Conservation (phyloP, 2,329 filamentous ascomycete species). For the Gaeumannomyces sp. region DNA sequence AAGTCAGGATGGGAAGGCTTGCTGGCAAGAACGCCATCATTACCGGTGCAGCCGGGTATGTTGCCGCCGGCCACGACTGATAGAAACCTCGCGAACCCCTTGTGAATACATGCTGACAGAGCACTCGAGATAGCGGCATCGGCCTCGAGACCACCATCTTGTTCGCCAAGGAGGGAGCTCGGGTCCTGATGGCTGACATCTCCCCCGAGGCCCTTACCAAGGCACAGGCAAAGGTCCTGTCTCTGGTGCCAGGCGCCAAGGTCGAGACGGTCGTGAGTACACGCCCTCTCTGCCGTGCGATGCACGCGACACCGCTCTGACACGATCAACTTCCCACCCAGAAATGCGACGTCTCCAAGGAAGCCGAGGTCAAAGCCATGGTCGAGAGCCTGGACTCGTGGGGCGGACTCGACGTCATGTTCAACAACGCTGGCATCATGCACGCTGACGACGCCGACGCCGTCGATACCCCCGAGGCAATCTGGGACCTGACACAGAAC, state of each 20-base stretch:
- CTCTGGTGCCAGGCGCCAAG: constrained; percentile 59
- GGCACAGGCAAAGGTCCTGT: constrained; percentile 67
- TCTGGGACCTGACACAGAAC: constrained; percentile 89
- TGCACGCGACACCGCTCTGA: constrained; percentile 3
- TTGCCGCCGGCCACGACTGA: constrained; percentile 13
- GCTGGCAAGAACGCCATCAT: constrained; percentile 62
- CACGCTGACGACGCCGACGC: constrained; percentile 76
- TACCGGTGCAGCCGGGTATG: constrained; percentile 81
- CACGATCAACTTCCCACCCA: constrained; percentile 13
- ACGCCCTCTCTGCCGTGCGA: background rate
- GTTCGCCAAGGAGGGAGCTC: constrained; percentile 82
- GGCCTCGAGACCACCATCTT: constrained; percentile 88
- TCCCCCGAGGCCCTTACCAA: constrained; percentile 71
- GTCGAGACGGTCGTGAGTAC: constrained; percentile 51
- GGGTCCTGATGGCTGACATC: constrained; percentile 79
- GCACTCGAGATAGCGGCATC: constrained; percentile 59
- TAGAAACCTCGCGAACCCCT: background rate
- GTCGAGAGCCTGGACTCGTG: constrained; percentile 71
- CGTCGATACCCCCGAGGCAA: constrained; percentile 75
- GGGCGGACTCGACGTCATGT: constrained; percentile 86
- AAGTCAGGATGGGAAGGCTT: constrained; percentile 23
- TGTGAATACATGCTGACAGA: constrained; percentile 4
- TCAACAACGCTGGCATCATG: constrained; percentile 99
- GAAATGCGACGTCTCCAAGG: constrained; percentile 76
- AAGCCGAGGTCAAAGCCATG: constrained; percentile 68